phyloP scores from a whole-genome alignment of 768 basidiomycete genomes.

The Lactifluus subvellereus region DNA sequence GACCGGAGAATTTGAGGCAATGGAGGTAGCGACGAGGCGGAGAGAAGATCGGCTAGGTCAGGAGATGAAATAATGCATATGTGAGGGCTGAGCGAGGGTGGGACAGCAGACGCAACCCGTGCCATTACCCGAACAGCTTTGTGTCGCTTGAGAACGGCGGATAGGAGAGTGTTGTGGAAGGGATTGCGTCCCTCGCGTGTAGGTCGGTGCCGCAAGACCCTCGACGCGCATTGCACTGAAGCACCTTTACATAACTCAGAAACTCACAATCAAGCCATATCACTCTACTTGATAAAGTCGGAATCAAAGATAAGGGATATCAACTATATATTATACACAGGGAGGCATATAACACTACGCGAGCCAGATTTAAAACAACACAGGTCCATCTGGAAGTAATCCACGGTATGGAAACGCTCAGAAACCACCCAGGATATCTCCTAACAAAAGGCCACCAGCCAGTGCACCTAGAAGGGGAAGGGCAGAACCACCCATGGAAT shows the following conservation, averaged over 20 bases:
- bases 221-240: background rate
- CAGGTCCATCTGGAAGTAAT: background rate
- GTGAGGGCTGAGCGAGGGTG: slow-evolving; percentile 76
- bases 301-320: background rate
- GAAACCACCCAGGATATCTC: slow-evolving; percentile 9
- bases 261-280: background rate
- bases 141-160: background rate
- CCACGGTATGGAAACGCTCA: background rate
- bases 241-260: background rate
- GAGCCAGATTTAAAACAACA: background rate
- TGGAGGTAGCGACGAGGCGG: slow-evolving; percentile 55
- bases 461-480: slow-evolving; percentile 34
- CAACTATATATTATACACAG: background rate
- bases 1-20: slow-evolving; percentile 74
- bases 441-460: slow-evolving; percentile 33
- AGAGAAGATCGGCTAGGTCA: slow-evolving; percentile 60
- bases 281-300: too few relatives aligned
- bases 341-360: background rate
- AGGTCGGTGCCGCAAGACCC: background rate
- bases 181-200: background rate
- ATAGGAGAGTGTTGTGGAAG: background rate
- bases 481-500: slow-evolving; percentile 20
- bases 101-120: slow-evolving; percentile 48
- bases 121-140: slow-evolving; percentile 13
- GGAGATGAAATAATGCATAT: slow-evolving; percentile 67